Conservation (phyloP, 225 moss, liverwort and hornwort genomes). For the Sphagnum tenellum region DNA sequence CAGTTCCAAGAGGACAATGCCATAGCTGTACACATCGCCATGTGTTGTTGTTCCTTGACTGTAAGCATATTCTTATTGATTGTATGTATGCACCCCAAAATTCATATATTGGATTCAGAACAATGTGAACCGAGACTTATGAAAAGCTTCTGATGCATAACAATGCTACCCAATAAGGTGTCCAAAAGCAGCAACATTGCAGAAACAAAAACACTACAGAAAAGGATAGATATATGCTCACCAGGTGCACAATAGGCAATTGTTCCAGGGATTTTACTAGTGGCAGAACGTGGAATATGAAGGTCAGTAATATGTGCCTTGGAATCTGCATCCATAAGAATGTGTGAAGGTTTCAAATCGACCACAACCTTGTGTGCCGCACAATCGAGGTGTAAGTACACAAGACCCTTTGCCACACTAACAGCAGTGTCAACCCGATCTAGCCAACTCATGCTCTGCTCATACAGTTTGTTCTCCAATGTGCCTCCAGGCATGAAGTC, state of each 20-base stretch:
- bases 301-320: not conserved
- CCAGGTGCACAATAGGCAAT: not conserved
- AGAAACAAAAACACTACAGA: no score
- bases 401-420: not conserved
- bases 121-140: no score
- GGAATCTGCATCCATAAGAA: not conserved
- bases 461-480: not conserved
- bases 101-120: no score
- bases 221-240: not conserved
- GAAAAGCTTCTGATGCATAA: no score
- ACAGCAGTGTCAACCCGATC: not conserved
- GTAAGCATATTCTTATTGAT: not conserved
- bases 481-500: slow-evolving; percentile 1
- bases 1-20: not conserved
- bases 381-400: not conserved
- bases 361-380: not conserved
- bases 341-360: not conserved
- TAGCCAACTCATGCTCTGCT: not conserved
- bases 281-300: not conserved
- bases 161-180: no score
- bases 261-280: not conserved
- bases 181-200: no score
- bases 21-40: slow-evolving; percentile 2
- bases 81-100: no score
- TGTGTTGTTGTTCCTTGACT: not conserved